Base-by-base conservation (phyloP, 1,284 basidiomycete species). In the Pseudozyma sp. region DNA sequence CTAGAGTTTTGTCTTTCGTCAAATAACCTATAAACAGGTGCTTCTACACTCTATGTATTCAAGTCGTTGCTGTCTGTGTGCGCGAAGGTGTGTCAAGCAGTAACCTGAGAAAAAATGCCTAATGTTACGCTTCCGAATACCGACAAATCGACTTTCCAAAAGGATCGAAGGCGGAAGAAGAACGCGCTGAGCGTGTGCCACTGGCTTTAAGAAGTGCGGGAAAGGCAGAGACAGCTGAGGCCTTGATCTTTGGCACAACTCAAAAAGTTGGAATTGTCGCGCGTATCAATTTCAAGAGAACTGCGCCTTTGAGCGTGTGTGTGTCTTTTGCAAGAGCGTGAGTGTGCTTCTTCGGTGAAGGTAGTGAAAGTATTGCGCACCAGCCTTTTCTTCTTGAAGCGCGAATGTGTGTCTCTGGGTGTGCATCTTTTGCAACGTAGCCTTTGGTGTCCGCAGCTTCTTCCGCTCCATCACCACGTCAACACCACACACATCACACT, bases 111-210 rank as follows among this genome's bases (percentile, higher is more conserved):
- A n/a, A n/a, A n/a, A n/a, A n/a, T n/a, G n/a, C n/a, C n/a, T n/a
- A n/a, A n/a, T n/a, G n/a, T n/a, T n/a, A n/a, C n/a, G n/a, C n/a
- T n/a, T n/a, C n/a, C n/a, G n/a, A n/a, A n/a, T n/a, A n/a, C n/a
- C n/a, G n/a, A n/a, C n/a, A n/a, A n/a, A n/a, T n/a, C n/a, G n/a
- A n/a, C n/a, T n/a, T n/a, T n/a, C n/a, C 2, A 10, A 59, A 58
- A 53, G 31, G 58, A 66, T 71, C 69, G 69, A 71, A 71, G 69
- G 59, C 52, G 52, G 63, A 61, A 71, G 69, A 71, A 71, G 69
- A 61, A 70, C 62, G 61, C 57, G 60, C 47, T 53, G 25, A 18
- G 52, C 8, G 49, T 38, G 35, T 14, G 13, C 11, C 18, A n/a
- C 18, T 53, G 34, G 38, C 18, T 21, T 42, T 13, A 13, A 18